These are phyloP conservation scores for Chrysopogon serrulatus DNA, from an alignment of 176 grass and related monocot genomes.

Conservation along the genomic window DNA sequence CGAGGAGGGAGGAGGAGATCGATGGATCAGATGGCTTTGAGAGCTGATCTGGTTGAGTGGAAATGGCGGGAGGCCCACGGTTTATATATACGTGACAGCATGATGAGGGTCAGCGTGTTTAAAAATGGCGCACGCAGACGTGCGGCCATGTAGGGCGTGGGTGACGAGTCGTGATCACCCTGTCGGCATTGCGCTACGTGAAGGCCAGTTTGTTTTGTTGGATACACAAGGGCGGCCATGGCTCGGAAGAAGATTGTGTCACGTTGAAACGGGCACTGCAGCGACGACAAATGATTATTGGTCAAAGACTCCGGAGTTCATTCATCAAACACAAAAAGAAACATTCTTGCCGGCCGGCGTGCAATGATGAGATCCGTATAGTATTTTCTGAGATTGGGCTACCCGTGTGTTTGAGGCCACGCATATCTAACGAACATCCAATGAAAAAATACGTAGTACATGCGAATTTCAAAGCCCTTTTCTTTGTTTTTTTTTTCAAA, in stretches of 20 bases:
- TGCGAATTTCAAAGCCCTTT: no score
- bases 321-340: neutral
- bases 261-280: neutral
- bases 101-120: neutral
- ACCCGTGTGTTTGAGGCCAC: neutral
- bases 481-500: no score
- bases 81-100: constrained; percentile 27
- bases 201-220: constrained; percentile 21
- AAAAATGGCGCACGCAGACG: constrained; percentile 26
- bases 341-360: neutral
- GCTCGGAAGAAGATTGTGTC: neutral
- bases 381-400: neutral
- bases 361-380: neutral
- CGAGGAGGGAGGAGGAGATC: neutral
- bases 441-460: neutral
- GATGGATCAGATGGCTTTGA: neutral
- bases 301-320: neutral
- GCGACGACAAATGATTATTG: neutral
- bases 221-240: no score
- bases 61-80: neutral
- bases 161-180: neutral
- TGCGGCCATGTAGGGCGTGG: constrained; percentile 33
- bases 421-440: neutral
- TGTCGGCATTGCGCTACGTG: constrained; percentile 28
- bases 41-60: neutral